Conservation (phyloP, 2,329 filamentous ascomycete species). For the Trichoderma breve region DNA sequence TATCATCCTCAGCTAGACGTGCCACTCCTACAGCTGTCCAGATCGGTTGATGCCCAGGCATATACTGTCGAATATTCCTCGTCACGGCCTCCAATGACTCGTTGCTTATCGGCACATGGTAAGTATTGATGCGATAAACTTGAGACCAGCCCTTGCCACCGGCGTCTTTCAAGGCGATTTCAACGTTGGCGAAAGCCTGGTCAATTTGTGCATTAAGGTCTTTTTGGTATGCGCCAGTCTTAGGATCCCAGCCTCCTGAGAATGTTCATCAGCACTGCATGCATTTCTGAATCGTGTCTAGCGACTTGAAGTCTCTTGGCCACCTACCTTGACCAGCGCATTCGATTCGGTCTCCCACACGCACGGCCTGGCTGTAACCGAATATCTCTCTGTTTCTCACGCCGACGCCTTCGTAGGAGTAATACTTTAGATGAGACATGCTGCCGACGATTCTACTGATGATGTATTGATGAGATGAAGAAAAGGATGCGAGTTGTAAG, state of each 20-base stretch:
- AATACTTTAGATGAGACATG: background rate
- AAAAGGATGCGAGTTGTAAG: background rate
- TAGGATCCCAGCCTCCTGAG: background rate
- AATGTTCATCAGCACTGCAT: background rate
- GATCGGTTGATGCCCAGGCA: background rate
- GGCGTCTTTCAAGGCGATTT: conserved; percentile 48
- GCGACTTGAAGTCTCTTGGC: background rate
- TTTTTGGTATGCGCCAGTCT: background rate
- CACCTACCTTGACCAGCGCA: background rate
- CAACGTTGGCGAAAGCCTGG: conserved; percentile 45
- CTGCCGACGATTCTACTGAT: background rate
- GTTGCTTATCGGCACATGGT: background rate
- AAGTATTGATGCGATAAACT: conserved; percentile 43
- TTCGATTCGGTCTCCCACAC: conserved; percentile 42
- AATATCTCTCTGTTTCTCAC: background rate
- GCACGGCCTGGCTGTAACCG: conserved; percentile 40
- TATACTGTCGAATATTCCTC: background rate
- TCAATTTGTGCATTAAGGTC: background rate
- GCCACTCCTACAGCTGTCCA: background rate
- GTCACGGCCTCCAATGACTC: background rate
- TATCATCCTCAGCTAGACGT: background rate
- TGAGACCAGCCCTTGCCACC: conserved; percentile 58
- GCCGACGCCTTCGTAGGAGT: background rate
- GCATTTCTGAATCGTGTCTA: background rate
- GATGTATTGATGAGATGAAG: background rate